Conservation (phyloP, 2,329 filamentous ascomycete species). For the Plenodomus lindquistii region DNA sequence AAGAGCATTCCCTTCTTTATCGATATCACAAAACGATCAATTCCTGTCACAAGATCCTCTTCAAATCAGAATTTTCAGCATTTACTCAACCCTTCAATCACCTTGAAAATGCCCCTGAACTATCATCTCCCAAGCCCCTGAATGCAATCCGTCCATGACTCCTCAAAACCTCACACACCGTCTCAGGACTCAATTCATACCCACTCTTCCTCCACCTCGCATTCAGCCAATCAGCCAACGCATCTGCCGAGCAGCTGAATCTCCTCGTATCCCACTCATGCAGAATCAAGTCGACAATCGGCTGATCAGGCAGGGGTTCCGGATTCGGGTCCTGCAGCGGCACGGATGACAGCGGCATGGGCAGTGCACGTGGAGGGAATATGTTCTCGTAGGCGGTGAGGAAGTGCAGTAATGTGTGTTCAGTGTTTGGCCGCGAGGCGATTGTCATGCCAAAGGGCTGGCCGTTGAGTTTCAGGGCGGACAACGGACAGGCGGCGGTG, state of each 20-base stretch:
- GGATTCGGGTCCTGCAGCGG: slow-evolving; percentile 31
- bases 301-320: slow-evolving; percentile 36
- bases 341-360: slow-evolving; percentile 32
- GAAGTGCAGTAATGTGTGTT: slow-evolving; percentile 41
- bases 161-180: slow-evolving; percentile 40
- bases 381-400: slow-evolving; percentile 42
- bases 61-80: too few relatives aligned
- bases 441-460: slow-evolving; percentile 43
- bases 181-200: slow-evolving; percentile 40
- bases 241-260: slow-evolving; percentile 39
- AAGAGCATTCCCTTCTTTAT: neutral
- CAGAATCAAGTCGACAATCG: slow-evolving; percentile 39
- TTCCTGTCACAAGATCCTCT: neutral
- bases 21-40: neutral
- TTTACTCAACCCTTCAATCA: slow-evolving; percentile 4
- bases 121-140: slow-evolving; percentile 40
- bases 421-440: slow-evolving; percentile 36
- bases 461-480: slow-evolving; percentile 40
- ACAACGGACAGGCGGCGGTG: slow-evolving; percentile 39
- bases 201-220: slow-evolving; percentile 40
- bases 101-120: slow-evolving; percentile 35
- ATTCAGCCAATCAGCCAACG: slow-evolving; percentile 41
- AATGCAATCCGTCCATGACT: slow-evolving; percentile 42
- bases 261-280: slow-evolving; percentile 40
- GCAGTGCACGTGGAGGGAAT: slow-evolving; percentile 38